Percentiles rank a stretch among this genome's conserved stretches.
Conservation (phyloP, 2,329 filamentous ascomycete genomes). For the Cladosporium sp. region DNA sequence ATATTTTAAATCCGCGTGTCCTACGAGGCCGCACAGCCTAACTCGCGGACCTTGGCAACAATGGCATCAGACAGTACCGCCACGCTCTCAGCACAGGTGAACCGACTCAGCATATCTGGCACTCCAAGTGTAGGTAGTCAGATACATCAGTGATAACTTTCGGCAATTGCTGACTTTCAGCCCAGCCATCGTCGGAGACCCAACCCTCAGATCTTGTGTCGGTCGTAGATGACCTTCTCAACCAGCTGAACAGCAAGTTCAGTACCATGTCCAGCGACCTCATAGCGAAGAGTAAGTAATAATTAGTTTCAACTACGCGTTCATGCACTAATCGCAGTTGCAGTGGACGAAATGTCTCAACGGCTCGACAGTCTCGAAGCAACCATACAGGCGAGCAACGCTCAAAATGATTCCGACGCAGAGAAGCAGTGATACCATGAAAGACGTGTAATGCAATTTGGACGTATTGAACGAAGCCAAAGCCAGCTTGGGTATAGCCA, state of each 20-base stretch:
- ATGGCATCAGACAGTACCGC: slow-evolving; percentile 9
- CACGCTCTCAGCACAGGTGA: slow-evolving; percentile 19
- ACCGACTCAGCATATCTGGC: slow-evolving; percentile 14
- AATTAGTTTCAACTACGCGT: not conserved
- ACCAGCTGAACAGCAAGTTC: slow-evolving; percentile 80
- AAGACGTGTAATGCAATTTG: too few relatives aligned
- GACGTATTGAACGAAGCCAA: too few relatives aligned
- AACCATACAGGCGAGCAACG: slow-evolving; percentile 55
- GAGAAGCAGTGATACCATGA: not conserved
- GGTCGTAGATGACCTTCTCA: slow-evolving; percentile 80
- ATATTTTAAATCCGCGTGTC: too few relatives aligned
- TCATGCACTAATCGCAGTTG: not conserved
- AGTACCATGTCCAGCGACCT: slow-evolving; percentile 78
- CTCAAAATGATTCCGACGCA: slow-evolving; percentile 13
- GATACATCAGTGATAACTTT: not conserved
- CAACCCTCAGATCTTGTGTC: slow-evolving; percentile 61
- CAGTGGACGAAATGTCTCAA: slow-evolving; percentile 92
- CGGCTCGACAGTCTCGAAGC: slow-evolving; percentile 78
- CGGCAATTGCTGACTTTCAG: slow-evolving; percentile 1
- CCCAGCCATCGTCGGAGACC: slow-evolving; percentile 28
- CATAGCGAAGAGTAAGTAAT: slow-evolving; percentile 71
- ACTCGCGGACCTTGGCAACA: not conserved
- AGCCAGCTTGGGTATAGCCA: too few relatives aligned
- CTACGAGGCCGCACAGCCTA: too few relatives aligned
- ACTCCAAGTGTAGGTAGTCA: not conserved